Percentiles rank a stretch among this genome's conserved stretches.
Conservation (phyloP, 2,329 filamentous ascomycete species). For the Fusarium globosum region DNA sequence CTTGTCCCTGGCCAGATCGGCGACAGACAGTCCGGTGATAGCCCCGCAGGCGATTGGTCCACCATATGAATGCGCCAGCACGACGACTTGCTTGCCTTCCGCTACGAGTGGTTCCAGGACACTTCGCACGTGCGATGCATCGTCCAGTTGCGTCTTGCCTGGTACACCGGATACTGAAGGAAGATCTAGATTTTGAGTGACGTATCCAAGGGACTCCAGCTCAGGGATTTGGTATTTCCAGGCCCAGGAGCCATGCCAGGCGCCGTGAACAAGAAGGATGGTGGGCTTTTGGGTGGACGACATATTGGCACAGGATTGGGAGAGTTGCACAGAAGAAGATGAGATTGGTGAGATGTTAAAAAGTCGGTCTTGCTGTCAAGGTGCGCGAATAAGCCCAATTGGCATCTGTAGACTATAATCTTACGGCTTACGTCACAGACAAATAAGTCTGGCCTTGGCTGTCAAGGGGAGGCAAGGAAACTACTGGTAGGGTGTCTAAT, state of each 20-base stretch:
- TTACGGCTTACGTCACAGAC: background rate
- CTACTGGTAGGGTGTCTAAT: background rate
- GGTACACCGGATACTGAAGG: background rate
- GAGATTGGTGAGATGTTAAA: no score
- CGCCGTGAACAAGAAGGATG: background rate
- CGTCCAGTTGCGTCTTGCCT: background rate
- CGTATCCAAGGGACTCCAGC: background rate
- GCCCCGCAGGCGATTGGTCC: background rate
- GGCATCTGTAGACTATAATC: background rate
- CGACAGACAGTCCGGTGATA: background rate
- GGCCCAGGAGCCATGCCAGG: background rate
- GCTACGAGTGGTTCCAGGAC: background rate
- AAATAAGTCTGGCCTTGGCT: background rate
- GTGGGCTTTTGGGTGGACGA: background rate
- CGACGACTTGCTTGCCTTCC: background rate
- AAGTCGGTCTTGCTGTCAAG: background rate
- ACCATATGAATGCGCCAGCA: background rate
- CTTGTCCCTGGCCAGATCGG: rapidly evolving
- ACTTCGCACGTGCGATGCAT: background rate
- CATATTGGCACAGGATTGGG: background rate
- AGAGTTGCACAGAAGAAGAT: rapidly evolving
- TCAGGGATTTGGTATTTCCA: background rate
- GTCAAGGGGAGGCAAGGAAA: background rate
- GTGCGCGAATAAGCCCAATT: background rate
- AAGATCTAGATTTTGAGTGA: background rate